Percentiles rank a stretch among this genome's conserved stretches.
These are phyloP conservation scores for Daldinia grandis DNA, from an alignment of 495 filamentous ascomycete species.

Conservation along the genomic window DNA sequence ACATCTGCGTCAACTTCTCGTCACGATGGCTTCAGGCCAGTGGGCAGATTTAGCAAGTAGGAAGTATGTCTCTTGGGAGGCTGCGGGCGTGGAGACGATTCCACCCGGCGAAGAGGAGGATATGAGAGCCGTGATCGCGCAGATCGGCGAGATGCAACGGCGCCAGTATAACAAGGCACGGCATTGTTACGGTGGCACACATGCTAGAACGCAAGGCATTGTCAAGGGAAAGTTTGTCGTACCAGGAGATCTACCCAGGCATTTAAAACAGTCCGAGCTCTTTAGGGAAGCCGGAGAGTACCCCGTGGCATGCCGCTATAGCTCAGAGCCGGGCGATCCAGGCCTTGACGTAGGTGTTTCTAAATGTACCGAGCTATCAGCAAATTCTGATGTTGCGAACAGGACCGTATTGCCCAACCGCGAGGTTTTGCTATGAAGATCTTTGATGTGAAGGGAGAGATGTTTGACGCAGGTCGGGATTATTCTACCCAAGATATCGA, in stretches of 20 bases:
- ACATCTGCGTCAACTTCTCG: background rate
- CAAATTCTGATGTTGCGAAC: background rate
- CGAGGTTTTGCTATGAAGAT: conserved; percentile 61
- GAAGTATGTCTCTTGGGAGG: conserved; percentile 55
- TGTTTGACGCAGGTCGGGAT: conserved; percentile 51
- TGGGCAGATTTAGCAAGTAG: conserved; percentile 20
- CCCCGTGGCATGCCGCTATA: conserved; percentile 51
- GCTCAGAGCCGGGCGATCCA: conserved; percentile 54
- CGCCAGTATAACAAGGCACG: conserved; percentile 56
- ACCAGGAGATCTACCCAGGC: conserved; percentile 46
- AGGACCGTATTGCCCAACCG: conserved; percentile 55
- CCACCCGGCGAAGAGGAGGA: conserved; percentile 54
- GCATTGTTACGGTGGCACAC: conserved; percentile 52
- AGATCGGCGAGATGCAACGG: conserved; percentile 59
- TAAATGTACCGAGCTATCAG: background rate
- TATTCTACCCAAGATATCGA: conserved; percentile 57
- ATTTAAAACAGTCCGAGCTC: conserved; percentile 54
- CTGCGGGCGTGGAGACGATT: conserved; percentile 53
- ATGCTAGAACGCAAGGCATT: conserved; percentile 57
- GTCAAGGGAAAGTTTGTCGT: conserved; percentile 57
- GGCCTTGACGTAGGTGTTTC: conserved; percentile 46
- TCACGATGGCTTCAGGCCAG: conserved; percentile 13
- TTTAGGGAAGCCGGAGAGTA: conserved; percentile 53
- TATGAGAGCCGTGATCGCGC: conserved; percentile 56
- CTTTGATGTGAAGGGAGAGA: conserved; percentile 56